Conservation (phyloP, 2,329 filamentous ascomycete species). For the Annulohypoxylon truncatum region DNA sequence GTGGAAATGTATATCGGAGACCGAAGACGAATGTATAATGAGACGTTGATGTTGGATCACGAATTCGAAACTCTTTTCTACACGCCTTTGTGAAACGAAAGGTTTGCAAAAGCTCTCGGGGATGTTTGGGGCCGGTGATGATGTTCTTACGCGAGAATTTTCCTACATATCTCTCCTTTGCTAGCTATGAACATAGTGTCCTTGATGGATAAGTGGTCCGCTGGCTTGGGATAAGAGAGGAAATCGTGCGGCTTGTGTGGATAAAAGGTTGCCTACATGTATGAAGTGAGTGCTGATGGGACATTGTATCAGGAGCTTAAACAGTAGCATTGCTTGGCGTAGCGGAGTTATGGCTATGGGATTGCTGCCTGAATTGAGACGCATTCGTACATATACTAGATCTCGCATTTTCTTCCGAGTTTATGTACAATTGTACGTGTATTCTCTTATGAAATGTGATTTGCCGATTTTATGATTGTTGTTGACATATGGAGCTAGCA, state of each 20-base stretch:
- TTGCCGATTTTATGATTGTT: too few relatives aligned
- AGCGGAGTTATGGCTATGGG: conserved; percentile 23
- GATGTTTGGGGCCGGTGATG: background rate
- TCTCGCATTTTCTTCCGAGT: too few relatives aligned
- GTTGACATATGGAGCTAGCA: too few relatives aligned
- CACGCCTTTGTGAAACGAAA: background rate
- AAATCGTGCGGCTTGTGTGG: background rate
- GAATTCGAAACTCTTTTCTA: conserved; percentile 6
- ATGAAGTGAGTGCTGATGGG: background rate
- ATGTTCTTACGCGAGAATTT: conserved; percentile 1
- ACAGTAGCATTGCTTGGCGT: conserved; percentile 26
- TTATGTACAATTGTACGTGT: too few relatives aligned
- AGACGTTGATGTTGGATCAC: conserved; percentile 20
- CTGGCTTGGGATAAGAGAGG: background rate
- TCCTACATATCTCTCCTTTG: background rate
- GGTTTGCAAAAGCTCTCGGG: background rate
- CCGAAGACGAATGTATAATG: conserved; percentile 29
- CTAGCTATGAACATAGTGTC: background rate
- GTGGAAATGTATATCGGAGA: conserved; percentile 19
- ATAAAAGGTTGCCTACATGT: background rate
- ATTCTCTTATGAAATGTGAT: too few relatives aligned
- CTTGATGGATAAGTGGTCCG: conserved; percentile 32
- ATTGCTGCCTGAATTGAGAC: conserved; percentile 15
- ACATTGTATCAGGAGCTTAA: conserved; percentile 6
- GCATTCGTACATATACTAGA: background rate